Base-by-base conservation (phyloP, 257 asterid genomes). In the Ballota nigra region DNA sequence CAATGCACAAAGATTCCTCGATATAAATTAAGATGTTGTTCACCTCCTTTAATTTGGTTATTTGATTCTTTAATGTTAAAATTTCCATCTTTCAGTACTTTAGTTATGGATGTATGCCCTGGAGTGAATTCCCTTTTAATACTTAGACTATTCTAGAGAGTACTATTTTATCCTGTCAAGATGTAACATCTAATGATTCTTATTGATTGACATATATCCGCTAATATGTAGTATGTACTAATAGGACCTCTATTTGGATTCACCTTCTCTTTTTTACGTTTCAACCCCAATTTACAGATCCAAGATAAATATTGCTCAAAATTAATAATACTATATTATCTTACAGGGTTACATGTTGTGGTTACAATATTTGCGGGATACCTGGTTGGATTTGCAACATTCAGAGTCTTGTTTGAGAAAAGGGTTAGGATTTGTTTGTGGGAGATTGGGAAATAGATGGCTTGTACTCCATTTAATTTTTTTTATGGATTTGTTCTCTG, bases 351-450 rank as follows among this genome's bases (percentile, higher is more conserved):
- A 51, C 99, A 94, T 69, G 95, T 94, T 3, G 88, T 75, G 71
- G 79, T 94, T 36, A 81, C 84, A 51, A 94, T 94, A 97, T 89
- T 94, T 55, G 88, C 99, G 9, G 96, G 98, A 61, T 94, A 86
- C 83, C 80, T 94, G 75, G 71, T 89, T 69, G 99, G 99, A 74
- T 94, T 81, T 80, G 89, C 87, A 66, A 88, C 97, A 55, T 94
- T 94, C 88, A 88, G 93, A 82, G 98, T 98, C 66, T 80, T 94
- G 80, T 94, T 89, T 71, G 60, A n/a, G n/a, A n/a, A n/a, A n/a
- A n/a, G n/a, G n/a, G n/a, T n/a, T n/a, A n/a, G n/a, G n/a, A n/a
- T n/a, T n/a, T n/a, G n/a, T n/a, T n/a, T n/a, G n/a, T n/a, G n/a
- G n/a, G n/a, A n/a, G n/a, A n/a, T n/a, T n/a, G n/a, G n/a, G n/a